Conservation (phyloP, 495 filamentous ascomycete genomes). For the Penicillium desertorum region DNA sequence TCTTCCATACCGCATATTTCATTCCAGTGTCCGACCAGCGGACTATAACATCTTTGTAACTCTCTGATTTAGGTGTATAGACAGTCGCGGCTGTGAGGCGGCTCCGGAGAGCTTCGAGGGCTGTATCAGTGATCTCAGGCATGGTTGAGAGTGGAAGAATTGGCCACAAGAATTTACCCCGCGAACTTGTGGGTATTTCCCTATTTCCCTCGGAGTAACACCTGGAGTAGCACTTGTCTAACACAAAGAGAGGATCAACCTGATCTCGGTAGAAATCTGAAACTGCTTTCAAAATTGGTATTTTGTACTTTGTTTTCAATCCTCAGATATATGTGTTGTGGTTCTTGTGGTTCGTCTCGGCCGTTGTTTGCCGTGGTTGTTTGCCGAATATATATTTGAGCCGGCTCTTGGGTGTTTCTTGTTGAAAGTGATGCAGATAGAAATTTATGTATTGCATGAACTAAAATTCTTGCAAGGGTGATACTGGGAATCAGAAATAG, state of each 20-base stretch:
- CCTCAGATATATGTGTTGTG: neutral
- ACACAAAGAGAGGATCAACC: neutral
- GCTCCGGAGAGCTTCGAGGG: constrained; percentile 26
- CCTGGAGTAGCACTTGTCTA: neutral
- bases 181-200: neutral
- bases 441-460: too few species aligned
- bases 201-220: neutral
- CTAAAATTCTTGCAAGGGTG: too few species aligned
- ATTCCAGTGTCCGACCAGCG: constrained; percentile 41
- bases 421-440: too few species aligned
- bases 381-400: neutral
- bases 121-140: constrained; percentile 16
- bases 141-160: constrained; percentile 3
- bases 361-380: neutral
- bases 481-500: too few species aligned
- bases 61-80: constrained; percentile 30
- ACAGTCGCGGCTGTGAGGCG: constrained; percentile 25
- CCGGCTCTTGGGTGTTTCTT: too few species aligned
- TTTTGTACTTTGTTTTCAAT: neutral
- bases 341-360: neutral
- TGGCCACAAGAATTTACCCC: constrained; percentile 5
- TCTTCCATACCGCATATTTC: constrained; percentile 34
- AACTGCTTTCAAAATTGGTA: neutral
- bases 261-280: neutral
- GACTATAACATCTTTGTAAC: constrained; percentile 31